Evolutionary conservation across 2,329 filamentous ascomycete genomes (phyloP), one percentile per base, ranked within the genome.

Genomic region (Fusarium nurragi): DNA sequence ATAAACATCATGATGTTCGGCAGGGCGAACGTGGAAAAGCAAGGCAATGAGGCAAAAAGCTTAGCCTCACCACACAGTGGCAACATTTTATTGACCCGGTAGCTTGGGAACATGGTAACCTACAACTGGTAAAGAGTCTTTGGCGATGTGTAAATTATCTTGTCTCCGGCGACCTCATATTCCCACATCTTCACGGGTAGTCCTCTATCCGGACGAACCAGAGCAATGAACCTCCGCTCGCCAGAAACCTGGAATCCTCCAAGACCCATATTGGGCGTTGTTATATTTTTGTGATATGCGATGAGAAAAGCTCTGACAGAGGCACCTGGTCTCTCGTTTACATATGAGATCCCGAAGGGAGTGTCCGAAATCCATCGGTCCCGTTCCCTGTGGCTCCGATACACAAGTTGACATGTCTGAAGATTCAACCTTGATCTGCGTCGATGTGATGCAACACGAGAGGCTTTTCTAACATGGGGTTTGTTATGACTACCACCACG

Each of bases 311-410:
- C 39, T 54, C 38, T 49, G 48, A 30, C 22, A 25, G 41, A 50
- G 40, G 36, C 46, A 25, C 14, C 28, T 25, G 53, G 40, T 56
- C 48, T 39, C 30, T n/a, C 16, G 32, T 45, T 30, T 32, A 40
- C 25, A 38, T 44, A 19, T 25, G 39, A 22, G 36, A 38, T 40
- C 40, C 47, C 39, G 28, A 54, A 65, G 56, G 53, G 65, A 70
- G 68, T 66, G 68, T 34, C 68, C 64, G 68, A 71, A 66, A 69
- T 52, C 30, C 32, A 30, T 69, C 66, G 68, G 67, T 54, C 43
- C 19, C 57, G 46, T 58, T 40, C 37, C 34, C 22, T 40, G 37
- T 43, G 37, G 51, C 28, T 34, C 56, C 38, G 36, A 47, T 32
- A 18, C 23, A 41, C 9, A 34, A 34, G n/a, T n/a, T 34, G 32